Evolutionary conservation across 305 asterid species (phyloP).

Genomic region (Fraxinus albicans): DNA sequence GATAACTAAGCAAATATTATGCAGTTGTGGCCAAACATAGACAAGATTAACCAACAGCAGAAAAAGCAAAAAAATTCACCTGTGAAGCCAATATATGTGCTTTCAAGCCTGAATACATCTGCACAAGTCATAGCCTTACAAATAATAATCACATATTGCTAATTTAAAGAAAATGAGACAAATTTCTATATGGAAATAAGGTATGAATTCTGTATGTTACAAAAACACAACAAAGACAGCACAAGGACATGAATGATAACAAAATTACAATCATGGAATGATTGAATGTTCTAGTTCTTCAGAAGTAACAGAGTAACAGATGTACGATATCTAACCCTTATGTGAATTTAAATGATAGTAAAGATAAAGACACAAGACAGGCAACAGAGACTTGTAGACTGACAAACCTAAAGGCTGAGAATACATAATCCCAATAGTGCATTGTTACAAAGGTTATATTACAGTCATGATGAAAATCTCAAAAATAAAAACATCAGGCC

Average conservation of each 20-base stretch:
- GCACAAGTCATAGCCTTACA: conserved; percentile 35
- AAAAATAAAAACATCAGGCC: background rate
- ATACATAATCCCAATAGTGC: background rate
- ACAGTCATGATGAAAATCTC: background rate
- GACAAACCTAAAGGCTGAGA: conserved; percentile 1
- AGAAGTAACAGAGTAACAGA: background rate
- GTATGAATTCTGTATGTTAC: background rate
- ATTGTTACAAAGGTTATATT: background rate
- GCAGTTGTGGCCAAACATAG: background rate
- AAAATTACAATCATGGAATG: background rate
- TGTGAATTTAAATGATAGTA: background rate
- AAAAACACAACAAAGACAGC: background rate
- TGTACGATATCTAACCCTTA: background rate
- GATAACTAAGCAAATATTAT: background rate
- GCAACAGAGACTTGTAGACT: conserved; percentile 5
- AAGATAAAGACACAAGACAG: conserved; percentile 1
- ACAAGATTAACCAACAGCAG: conserved; percentile 2
- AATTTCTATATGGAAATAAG: background rate
- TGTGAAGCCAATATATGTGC: conserved; percentile 87
- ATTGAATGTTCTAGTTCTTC: background rate
- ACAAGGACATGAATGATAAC: background rate
- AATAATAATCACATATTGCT: conserved; percentile 18
- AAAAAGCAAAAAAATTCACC: conserved; percentile 39
- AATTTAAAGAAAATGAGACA: conserved; percentile 3
- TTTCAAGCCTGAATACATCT: conserved; percentile 81